Evolutionary conservation across 2,329 filamentous ascomycete genomes (phyloP), one percentile per base, ranked within the genome.

Genomic region (Sporothrix luriei): DNA sequence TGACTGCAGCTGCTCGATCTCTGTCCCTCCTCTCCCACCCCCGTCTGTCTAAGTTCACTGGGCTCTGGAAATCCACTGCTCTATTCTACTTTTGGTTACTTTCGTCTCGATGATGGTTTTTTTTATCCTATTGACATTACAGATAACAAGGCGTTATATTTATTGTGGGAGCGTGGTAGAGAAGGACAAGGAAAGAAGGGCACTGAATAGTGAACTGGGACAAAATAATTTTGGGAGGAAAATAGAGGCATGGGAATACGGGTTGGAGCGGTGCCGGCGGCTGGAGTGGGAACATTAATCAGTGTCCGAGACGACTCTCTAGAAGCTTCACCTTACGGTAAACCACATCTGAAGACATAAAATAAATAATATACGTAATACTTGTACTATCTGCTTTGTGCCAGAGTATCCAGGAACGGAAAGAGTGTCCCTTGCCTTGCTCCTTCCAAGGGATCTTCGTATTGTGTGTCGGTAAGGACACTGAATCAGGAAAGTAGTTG

Each of bases 281-380:
- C 57, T 26, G 21, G 38, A 24, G 61, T 14, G 16, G 49, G 21
- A 64, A 26, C 38, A 55, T 40, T 51, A 7, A 33, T 69, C 21
- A 16, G 9, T 14, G 61, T 46, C 38, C 4, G 21, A 26, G 16
- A 26, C 21, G 14, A 52, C 51, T 24, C 38, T 55, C 62, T 69
- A 68, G 66, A 68, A 33, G 40, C 43, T 38, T 40, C 55, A 68
- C 55, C 66, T 68, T 68, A 57, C 66, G 66, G 66, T 68, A 51
- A 68, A 11, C 59, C 21, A 40, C 38, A 48, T 43, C 40, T 46
- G 19, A 64, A 14, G 40, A 26, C 40, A 33, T 16, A 21, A 65
- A 4, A 65, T 49, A 52, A 38, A 38, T 51, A 51, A 51, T 49
- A 51, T 21, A 65, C 46, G 24, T 51, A 49, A 62, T 46, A 46